These are phyloP conservation scores for Fragilaria radians DNA, from an alignment of 108 stramenopile genomes.

Conservation along the genomic window DNA sequence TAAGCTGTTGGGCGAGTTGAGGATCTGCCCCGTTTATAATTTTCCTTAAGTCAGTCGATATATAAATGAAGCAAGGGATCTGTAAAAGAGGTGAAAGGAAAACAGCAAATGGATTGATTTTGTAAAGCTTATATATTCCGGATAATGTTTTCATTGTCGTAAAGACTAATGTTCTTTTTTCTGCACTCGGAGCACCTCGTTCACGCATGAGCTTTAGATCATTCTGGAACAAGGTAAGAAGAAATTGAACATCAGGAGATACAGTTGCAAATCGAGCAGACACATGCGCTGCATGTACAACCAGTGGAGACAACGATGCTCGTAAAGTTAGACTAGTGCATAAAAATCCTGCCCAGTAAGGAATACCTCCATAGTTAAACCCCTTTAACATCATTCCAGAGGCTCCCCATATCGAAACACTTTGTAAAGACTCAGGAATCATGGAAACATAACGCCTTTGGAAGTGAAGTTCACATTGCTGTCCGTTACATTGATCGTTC, in stretches of 20 bases:
- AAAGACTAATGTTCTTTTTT: conserved; percentile 33
- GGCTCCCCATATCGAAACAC: conserved; percentile 61
- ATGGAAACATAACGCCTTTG: not conserved
- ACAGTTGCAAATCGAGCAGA: conserved; percentile 63
- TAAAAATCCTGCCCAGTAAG: conserved; percentile 77
- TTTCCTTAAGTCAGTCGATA: conserved; percentile 64
- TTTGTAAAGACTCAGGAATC: conserved; percentile 38
- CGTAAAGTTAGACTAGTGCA: conserved; percentile 61
- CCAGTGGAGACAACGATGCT: conserved; percentile 58
- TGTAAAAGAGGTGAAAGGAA: conserved; percentile 76
- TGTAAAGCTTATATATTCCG: conserved; percentile 56
- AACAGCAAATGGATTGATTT: conserved; percentile 62
- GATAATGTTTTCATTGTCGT: conserved; percentile 43
- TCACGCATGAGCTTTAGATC: conserved; percentile 53
- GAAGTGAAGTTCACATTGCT: not conserved
- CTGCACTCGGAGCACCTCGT: conserved; percentile 20
- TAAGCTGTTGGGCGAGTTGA: conserved; percentile 66
- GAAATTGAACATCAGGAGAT: conserved; percentile 76
- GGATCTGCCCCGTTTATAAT: conserved; percentile 80
- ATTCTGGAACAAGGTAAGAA: conserved; percentile 54
- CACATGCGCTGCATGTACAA: conserved; percentile 56
- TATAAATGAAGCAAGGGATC: conserved; percentile 77
- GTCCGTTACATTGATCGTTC: not conserved
- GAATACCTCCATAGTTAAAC: conserved; percentile 47
- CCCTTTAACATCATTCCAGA: conserved; percentile 46